Base-by-base conservation (phyloP, 2,329 filamentous ascomycete genomes). In the Orbilia javanica region DNA sequence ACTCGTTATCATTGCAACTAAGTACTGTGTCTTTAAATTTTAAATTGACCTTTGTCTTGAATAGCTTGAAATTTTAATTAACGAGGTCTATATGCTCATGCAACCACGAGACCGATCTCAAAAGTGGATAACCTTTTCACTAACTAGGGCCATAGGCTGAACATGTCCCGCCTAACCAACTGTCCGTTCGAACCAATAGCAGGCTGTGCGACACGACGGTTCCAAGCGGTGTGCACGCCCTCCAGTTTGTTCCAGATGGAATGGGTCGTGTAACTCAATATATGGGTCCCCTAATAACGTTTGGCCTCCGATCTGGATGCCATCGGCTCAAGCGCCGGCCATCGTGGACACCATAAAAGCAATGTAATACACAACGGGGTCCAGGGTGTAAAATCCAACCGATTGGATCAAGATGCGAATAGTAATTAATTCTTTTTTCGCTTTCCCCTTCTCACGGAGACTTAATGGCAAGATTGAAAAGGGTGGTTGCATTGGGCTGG, bases 201-300 rank as follows among this genome's bases (percentile, higher is more conserved):
- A 44, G 34, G 10, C 29, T 63, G 34, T 63, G 46, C 57, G 22
- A 63, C 57, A 4, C 4, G 11, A 20, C 13, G 18, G 55, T 25
- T 27, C 55, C 1, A 42, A 42, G 34, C 18, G 20, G 3, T 13
- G 46, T 50, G 20, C 10, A 25, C 3, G 15, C n/a, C 20, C 39
- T 6, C 60, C 44, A 65, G 44, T 8, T 65, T 7, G 42, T 65
- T 65, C 62, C 62, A 52, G 44, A 34, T 52, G 42, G 62, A 36
- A 65, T 65, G 29, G 44, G 62, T 52, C 22, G 62, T 65, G 62
- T 50, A 65, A 48, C 62, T 27, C 7, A 13, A 7, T 29, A 1
- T 27, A 44, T 65, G 39, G 62, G 62, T 65, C 62, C 60, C 55
- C 42, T 27, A 60, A 27, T 60, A 60, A 60, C 55, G 34, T 42